These are phyloP conservation scores for thale cress (Arabidopsis thaliana) DNA, from an alignment of 345 rosid genomes.

Conservation along the genomic window DNA sequence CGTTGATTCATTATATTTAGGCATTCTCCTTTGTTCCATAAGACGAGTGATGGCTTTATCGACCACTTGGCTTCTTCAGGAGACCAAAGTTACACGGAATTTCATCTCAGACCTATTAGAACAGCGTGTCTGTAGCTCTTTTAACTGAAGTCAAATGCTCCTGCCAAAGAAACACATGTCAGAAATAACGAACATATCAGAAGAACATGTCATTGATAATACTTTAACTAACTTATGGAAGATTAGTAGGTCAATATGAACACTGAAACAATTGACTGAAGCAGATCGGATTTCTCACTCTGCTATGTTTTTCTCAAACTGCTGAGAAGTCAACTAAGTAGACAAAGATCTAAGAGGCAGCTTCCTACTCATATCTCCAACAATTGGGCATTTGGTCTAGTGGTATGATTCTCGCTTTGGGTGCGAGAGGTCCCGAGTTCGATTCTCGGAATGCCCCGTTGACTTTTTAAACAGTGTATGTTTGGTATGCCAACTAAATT, in stretches of 20 bases:
- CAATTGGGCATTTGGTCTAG: slow-evolving; percentile 40
- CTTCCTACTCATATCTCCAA: not conserved
- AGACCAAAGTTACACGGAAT: not conserved
- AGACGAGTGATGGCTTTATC: not conserved
- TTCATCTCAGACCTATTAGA: not conserved
- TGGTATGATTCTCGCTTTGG: slow-evolving; percentile 49
- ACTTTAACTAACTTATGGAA: not conserved
- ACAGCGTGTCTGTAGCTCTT: not conserved
- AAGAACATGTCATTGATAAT: not conserved
- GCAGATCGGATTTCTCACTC: not conserved
- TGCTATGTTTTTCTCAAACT: not conserved
- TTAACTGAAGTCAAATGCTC: not conserved
- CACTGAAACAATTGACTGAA: not conserved
- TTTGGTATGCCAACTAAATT: not conserved
- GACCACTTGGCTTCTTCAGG: slow-evolving; percentile 7
- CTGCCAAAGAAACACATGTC: no score
- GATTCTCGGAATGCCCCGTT: slow-evolving; percentile 42
- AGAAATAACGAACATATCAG: not conserved
- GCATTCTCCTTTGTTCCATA: not conserved
- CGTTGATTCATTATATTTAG: not conserved
- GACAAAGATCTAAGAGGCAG: not conserved
- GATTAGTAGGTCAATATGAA: not conserved
- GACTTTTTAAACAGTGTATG: slow-evolving; percentile 1
- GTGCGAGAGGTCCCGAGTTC: slow-evolving; percentile 46
- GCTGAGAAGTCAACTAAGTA: not conserved